Base-by-base conservation (phyloP, 2,329 filamentous ascomycete genomes). In the Verticillium klebahnii region DNA sequence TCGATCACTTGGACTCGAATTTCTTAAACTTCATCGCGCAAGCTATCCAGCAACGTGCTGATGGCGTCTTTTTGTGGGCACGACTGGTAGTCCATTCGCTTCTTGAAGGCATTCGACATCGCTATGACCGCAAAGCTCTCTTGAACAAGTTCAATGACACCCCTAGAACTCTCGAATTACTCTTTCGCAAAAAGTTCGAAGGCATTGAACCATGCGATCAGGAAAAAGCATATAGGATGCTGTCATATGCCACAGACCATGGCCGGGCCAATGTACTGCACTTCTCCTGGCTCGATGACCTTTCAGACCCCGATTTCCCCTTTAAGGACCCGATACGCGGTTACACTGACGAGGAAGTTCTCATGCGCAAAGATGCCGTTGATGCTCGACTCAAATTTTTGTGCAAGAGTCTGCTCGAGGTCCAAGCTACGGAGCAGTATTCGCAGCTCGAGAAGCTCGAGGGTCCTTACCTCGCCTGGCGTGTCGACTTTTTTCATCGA, bases 51-150 rank as follows among this genome's bases (percentile, higher is more conserved):
- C 1, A 40, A 5, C 4, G 19, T 12, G 60, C 60, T 3, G 11
- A 59, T 2, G 60, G 60, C 9, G 60, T 61, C 1, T 61, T 61
- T 23, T 34, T 61, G 4, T 61, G 60, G 60, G 56, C 37, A 29
- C 23, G 23, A 5, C 39, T 61, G 31, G 56, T 61, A 2, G 56
- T 59, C 5, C 40, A 34, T 2, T 61, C 60, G 1, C 23, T 61
- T 9, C 14, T 50, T 6, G 37, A 61, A 25, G 56, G 55, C 25
- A 36, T 29, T 2, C 34, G 50, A 34, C 36, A 56, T 19, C 31
- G 36, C 25, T 50, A 40, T 7, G 25, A 5, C n/a, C 19, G 17
- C n/a, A 8, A 11, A 2, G 34, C 60, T 12, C 56, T 61, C 8
- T 12, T 17, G 2, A 25, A 58, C 5, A 40, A 3, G 25, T 3